Evolutionary conservation across 352 stramenopile genomes (phyloP), one percentile per base, ranked within the genome.

Genomic region (Phytophthora colocasiae): DNA sequence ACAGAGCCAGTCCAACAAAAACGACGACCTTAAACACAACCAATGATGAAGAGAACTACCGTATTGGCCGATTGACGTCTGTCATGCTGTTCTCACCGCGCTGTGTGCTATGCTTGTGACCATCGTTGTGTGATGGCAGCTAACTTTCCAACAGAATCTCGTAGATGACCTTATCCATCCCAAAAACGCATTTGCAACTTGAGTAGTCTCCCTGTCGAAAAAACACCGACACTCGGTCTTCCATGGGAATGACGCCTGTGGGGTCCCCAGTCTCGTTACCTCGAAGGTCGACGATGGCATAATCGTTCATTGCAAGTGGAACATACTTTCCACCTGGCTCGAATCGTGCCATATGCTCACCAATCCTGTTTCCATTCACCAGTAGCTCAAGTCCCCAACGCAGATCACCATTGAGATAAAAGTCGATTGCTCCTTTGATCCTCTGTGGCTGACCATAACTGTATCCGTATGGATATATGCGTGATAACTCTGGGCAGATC

Each of bases 11-110:
- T n/a, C 17, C 24, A 17, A 15, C 36, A 45, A 46, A 22, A 34
- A 15, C n/a, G 10, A 38, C 12, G 36, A 50, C 1, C 34, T 39
- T 39, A 7, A 24, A 26, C 12, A 48, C 10, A 17, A 49, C 9
- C 19, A 38, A 36, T 41, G 31, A 15, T 14, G 40, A 51, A 41
- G 4, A 60, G n/a, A 7, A 11, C 36, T 64, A n/a, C n/a, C n/a
- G n/a, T n/a, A n/a, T n/a, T n/a, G n/a, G n/a, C n/a, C 69, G 73
- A 26, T 57, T 91, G 1, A 56, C 78, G 0, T 53, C 52, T 1
- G 79, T 78, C 15, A 80, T 91, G 67, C 74, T 89, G 19, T 76
- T 81, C 51, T 89, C 82, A 6, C 82, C 82, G 15, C 74, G 78
- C 2, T 91, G 82, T 19, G 71, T 74, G 7, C 40, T 85, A 1